These are phyloP conservation scores for Naganishia sp. DNA, from an alignment of 1,284 basidiomycete genomes.

Conservation along the genomic window DNA sequence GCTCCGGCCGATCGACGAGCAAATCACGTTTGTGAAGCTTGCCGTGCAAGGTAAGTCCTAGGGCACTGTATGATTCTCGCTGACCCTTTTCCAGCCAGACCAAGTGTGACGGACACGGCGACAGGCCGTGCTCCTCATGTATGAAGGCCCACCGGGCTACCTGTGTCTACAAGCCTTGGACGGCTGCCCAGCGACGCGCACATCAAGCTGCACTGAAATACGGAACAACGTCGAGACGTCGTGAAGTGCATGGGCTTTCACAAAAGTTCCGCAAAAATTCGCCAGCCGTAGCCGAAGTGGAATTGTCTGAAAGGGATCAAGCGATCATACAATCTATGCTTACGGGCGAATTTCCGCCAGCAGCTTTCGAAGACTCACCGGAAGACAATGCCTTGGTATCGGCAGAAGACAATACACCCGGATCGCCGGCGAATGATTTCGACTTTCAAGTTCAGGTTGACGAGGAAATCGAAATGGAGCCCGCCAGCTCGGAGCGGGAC, in stretches of 20 bases:
- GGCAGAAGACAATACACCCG: not conserved
- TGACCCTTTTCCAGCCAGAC: slow-evolving; percentile 3
- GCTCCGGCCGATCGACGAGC: slow-evolving; percentile 18
- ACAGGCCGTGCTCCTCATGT: slow-evolving; percentile 15
- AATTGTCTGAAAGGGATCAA: slow-evolving; percentile 3
- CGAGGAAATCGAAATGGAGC: not conserved
- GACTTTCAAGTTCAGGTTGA: slow-evolving; percentile 17
- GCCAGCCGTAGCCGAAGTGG: not conserved
- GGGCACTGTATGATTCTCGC: not conserved
- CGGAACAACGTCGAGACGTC: not conserved
- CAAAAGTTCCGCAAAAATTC: slow-evolving; percentile 2
- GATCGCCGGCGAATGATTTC: not conserved
- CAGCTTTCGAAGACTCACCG: not conserved
- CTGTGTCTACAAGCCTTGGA: slow-evolving; percentile 16
- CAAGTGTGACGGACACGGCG: slow-evolving; percentile 22
- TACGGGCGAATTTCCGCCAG: slow-evolving; percentile 1
- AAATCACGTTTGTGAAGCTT: slow-evolving; percentile 17
- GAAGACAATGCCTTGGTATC: not conserved
- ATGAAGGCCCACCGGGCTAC: not conserved
- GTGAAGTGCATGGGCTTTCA: slow-evolving; percentile 1
- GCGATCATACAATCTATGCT: slow-evolving; percentile 20
- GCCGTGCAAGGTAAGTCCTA: slow-evolving; percentile 9
- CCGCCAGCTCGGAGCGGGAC: not conserved
- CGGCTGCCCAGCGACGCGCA: not conserved
- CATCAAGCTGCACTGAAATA: slow-evolving; percentile 5